Base-by-base conservation (phyloP, 306 rosid species). In the Gastrolobium bilobum region DNA sequence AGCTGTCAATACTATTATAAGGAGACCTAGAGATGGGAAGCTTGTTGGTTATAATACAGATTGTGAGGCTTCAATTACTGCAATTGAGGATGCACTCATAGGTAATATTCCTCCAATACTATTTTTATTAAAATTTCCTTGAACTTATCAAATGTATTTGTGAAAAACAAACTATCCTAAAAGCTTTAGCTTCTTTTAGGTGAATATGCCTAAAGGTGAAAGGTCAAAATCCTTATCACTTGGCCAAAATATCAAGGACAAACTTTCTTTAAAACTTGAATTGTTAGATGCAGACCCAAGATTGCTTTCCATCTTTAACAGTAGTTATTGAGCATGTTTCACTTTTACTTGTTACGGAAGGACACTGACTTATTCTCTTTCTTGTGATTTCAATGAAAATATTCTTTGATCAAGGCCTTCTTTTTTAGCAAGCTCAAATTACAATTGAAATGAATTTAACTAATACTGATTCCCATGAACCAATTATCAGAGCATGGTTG, bases 21-120 rank as follows among this genome's bases (percentile, higher is more conserved):
- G 84, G 77, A 81, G 88, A 60, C 71, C 82, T 8, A 66, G 29
- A 8, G 86, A 84, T 84, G 90, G 87, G 50, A 75, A 81, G 77
- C 82, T 84, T 54, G 43, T 87, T 75, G 90, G 87, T 46, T 81
- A 87, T 53, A 87, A 87, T 70, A 87, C 90, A 50, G 88, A 87
- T 65, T 73, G 84, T 54, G 90, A 87, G 74, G 87, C 81, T 35
- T 69, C 87, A 14, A 87, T 87, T 46, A 68, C 84, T 78, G 87
- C 90, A 61, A 87, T 87, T 62, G 90, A 87, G 75, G 90, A 87
- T 73, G 84, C 86, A 54, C 84, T 87, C 10, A 81, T 53, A 73
- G 86, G 87, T 78, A 80, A 10, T 37, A 44, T 0, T 53, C 68
- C 39, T 14, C 29, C 8, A 26, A 20, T 31, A 11, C 47, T 71